A percentile compares a stretch with the other conserved stretches of the same genome.
These are phyloP conservation scores for Taxawa tesnikishii DNA, from an alignment of 2,329 filamentous ascomycete genomes.

Conservation along the genomic window DNA sequence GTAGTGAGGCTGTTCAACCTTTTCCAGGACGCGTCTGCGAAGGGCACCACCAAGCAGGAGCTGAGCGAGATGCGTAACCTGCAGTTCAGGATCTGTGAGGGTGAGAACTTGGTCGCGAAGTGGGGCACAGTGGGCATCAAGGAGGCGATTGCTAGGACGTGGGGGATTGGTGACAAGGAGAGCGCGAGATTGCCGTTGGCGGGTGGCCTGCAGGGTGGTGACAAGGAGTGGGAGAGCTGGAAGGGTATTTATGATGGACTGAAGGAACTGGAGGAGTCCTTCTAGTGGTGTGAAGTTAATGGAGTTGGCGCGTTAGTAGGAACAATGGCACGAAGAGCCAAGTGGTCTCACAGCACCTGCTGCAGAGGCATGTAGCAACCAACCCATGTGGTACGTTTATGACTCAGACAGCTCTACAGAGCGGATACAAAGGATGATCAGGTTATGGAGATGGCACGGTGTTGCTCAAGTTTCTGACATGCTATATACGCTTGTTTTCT, in stretches of 20 bases:
- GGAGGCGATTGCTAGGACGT: slow-evolving; percentile 47
- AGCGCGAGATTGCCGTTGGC: slow-evolving; percentile 47
- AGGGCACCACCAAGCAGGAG: slow-evolving; percentile 25
- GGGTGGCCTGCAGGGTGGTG: slow-evolving; percentile 46
- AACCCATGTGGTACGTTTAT: too few species aligned
- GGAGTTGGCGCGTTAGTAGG: too few species aligned
- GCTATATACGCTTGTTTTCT: too few species aligned
- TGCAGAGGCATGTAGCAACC: too few species aligned
- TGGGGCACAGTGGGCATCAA: slow-evolving; percentile 54
- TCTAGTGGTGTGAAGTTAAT: too few species aligned
- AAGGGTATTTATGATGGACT: slow-evolving; percentile 31
- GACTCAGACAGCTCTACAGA: too few species aligned
- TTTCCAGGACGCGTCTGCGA: slow-evolving; percentile 26
- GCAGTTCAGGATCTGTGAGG: slow-evolving; percentile 49
- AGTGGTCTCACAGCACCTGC: too few species aligned
- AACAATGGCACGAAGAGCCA: too few species aligned
- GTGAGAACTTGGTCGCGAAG: slow-evolving; percentile 49
- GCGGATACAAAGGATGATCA: too few species aligned
- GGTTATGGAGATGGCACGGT: too few species aligned
- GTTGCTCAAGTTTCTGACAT: too few species aligned
- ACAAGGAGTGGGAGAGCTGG: slow-evolving; percentile 45
- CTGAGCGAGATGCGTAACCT: slow-evolving; percentile 40
- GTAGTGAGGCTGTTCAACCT: slow-evolving; percentile 46
- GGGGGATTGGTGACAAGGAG: slow-evolving; percentile 46
- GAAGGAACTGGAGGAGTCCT: slow-evolving; percentile 30